A percentile compares a stretch with the other conserved stretches of the same genome.
phyloP scores from a whole-genome alignment of 2,329 filamentous ascomycete genomes.

The Aspergillus alliaceus region DNA sequence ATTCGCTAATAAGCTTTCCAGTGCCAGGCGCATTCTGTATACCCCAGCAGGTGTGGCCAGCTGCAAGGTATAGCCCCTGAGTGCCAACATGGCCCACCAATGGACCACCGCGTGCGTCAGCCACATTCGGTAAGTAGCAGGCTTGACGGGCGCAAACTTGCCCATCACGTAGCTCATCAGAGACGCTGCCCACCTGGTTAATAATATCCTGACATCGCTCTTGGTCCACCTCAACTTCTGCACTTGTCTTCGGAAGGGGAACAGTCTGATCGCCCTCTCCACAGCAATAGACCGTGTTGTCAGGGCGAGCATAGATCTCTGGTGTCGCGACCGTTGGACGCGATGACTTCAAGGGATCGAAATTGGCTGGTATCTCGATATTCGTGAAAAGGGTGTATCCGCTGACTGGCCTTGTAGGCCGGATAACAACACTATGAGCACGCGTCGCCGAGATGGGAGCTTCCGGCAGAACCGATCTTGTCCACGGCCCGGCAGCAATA shows the following conservation, averaged over 20 bases:
- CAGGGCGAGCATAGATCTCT: conserved; percentile 89
- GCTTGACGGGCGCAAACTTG: conserved; percentile 76
- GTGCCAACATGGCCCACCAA: conserved; percentile 74
- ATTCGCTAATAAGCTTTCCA: conserved; percentile 76
- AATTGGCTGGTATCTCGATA: conserved; percentile 70
- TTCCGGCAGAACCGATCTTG: conserved; percentile 50
- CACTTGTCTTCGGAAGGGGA: conserved; percentile 73
- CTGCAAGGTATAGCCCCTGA: conserved; percentile 74
- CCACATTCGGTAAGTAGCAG: conserved; percentile 85
- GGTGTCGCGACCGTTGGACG: conserved; percentile 68
- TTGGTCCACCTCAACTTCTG: conserved; percentile 73
- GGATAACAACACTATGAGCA: conserved; percentile 64
- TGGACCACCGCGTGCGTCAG: conserved; percentile 60
- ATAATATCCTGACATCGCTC: conserved; percentile 80
- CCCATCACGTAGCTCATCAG: conserved; percentile 62
- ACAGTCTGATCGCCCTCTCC: conserved; percentile 79
- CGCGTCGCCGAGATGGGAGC: conserved; percentile 62
- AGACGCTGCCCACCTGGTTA: conserved; percentile 65
- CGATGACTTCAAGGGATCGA: conserved; percentile 51
- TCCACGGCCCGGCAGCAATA: conserved; percentile 65
- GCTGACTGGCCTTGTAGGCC: conserved; percentile 53
- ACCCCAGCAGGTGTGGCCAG: conserved; percentile 96
- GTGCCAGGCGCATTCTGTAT: conserved; percentile 95
- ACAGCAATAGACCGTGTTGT: conserved; percentile 89
- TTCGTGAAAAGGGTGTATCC: conserved; percentile 70